A percentile compares a stretch with the other conserved stretches of the same genome.
Evolutionary conservation across 495 filamentous ascomycete genomes (phyloP).

Genomic region (Tetracladium marchalianum): DNA sequence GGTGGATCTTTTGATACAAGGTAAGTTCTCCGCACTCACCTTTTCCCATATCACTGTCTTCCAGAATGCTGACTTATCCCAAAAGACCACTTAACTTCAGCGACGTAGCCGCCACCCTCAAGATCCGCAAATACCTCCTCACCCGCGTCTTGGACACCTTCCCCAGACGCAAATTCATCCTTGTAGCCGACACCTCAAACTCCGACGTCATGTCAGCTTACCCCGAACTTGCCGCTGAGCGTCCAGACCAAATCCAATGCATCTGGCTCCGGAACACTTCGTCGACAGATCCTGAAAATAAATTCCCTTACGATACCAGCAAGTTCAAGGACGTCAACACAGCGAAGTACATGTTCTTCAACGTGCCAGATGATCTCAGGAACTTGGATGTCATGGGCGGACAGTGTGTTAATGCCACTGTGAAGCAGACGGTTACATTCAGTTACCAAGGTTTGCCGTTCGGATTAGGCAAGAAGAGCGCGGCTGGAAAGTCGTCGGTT

Average conservation of each 20-base stretch:
- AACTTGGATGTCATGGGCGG: constrained; percentile 60
- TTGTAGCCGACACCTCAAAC: constrained; percentile 71
- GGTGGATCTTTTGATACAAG: constrained; percentile 52
- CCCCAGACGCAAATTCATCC: constrained; percentile 62
- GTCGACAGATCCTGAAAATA: constrained; percentile 48
- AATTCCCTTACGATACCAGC: constrained; percentile 65
- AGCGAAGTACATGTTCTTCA: constrained; percentile 70
- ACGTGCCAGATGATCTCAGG: constrained; percentile 54
- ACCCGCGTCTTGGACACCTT: constrained; percentile 65
- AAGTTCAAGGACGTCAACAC: constrained; percentile 56
- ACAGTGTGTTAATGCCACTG: constrained; percentile 52
- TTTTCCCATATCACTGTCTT: constrained; percentile 8
- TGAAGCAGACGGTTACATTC: constrained; percentile 61
- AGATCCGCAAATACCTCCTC: constrained; percentile 57
- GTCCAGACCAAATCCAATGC: constrained; percentile 64
- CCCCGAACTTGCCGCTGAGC: constrained; percentile 51
- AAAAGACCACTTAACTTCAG: constrained; percentile 64
- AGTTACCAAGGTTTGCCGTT: constrained; percentile 52
- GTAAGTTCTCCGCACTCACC: constrained; percentile 7
- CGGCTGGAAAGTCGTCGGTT: constrained; percentile 1
- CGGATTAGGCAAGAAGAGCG: constrained; percentile 16
- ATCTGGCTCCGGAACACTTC: constrained; percentile 69
- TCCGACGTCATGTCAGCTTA: constrained; percentile 69
- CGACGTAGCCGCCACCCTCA: constrained; percentile 58
- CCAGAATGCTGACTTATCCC: constrained; percentile 8